Evolutionary conservation across 352 stramenopile genomes (phyloP).

Genomic region (Blastocystis sp.): DNA sequence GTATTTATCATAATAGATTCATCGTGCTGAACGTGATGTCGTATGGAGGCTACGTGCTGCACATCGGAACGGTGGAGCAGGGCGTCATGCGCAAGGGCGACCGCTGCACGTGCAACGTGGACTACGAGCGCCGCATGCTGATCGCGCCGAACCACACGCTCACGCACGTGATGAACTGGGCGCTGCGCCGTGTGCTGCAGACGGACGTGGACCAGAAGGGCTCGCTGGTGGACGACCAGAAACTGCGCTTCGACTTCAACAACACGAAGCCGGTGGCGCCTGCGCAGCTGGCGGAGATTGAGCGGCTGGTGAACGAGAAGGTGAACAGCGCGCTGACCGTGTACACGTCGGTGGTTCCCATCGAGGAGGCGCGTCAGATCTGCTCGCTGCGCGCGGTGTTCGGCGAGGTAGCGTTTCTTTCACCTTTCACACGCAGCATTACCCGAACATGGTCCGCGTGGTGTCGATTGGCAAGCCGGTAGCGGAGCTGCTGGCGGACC

Average conservation of each 20-base stretch:
- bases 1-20: neutral
- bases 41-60: conserved; percentile 87
- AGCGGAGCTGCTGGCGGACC: conserved; percentile 66
- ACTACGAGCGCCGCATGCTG: conserved; percentile 80
- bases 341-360: conserved; percentile 77
- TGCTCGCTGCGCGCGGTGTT: conserved; percentile 90
- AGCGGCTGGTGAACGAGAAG: conserved; percentile 69
- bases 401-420: conserved; percentile 73
- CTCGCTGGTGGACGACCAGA: conserved; percentile 86
- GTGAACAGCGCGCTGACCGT: conserved; percentile 66
- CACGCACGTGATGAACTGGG: conserved; percentile 96
- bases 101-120: conserved; percentile 75
- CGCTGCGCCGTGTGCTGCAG: conserved; percentile 83
- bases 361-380: conserved; percentile 83
- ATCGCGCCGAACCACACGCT: conserved; percentile 96
- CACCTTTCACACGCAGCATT: conserved; percentile 60
- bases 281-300: conserved; percentile 71
- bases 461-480: conserved; percentile 80
- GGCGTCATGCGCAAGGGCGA: conserved; percentile 69
- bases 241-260: conserved; percentile 96
- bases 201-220: conserved; percentile 86
- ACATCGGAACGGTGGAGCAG: conserved; percentile 73
- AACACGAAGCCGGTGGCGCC: conserved; percentile 83
- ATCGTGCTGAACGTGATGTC: conserved; percentile 59
- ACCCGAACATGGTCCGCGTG: conserved; percentile 92